Base-by-base conservation (phyloP, 108 stramenopile species). In the Aureococcus anophagefferens region DNA sequence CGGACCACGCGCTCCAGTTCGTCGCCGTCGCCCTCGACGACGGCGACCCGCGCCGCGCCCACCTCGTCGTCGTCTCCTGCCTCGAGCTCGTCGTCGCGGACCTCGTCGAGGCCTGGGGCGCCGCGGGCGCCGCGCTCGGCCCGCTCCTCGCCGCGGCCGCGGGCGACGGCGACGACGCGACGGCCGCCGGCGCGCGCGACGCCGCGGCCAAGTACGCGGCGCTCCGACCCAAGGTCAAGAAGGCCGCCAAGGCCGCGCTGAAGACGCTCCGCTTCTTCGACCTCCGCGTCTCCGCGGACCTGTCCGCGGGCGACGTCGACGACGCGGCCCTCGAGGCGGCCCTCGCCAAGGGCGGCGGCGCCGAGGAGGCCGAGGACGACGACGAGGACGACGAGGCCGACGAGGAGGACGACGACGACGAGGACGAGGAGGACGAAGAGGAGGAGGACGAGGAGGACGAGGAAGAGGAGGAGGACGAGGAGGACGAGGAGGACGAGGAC, bases 381-480 rank as follows among this genome's bases (percentile, higher is more conserved):
- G 51, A 18, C 7, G 51, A 18, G 21, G 51, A 18, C 7, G 51
- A 18, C 0, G 17, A 18, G 51, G 51, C 14, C 1, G 51, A 59
- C 21, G 51, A 59, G 7, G 51, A 28, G 3, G 51, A 16, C 7
- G 51, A 3, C 51, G 51, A 59, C 21, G 51, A 18, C 51, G 51
- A 59, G 14, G 51, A 16, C 51, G 51, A 59, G 7, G 51, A 59
- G 21, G 51, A 59, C 51, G 51, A 59, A 3, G 51, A 59, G 51
- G 51, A 3, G 21, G 14, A 16, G 7, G 51, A 16, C 21, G 51
- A 59, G 21, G 51, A 59, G 7, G 51, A 59, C 51, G 51, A 59
- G 7, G 62, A 71, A 31, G 70, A 71, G 33, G 63, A 64, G 34
- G 30, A 59, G 14, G 44, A 46, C 5, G 69, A 69, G 32, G 21